phyloP scores from a whole-genome alignment of 768 basidiomycete genomes.

The Suillus alpinus region DNA sequence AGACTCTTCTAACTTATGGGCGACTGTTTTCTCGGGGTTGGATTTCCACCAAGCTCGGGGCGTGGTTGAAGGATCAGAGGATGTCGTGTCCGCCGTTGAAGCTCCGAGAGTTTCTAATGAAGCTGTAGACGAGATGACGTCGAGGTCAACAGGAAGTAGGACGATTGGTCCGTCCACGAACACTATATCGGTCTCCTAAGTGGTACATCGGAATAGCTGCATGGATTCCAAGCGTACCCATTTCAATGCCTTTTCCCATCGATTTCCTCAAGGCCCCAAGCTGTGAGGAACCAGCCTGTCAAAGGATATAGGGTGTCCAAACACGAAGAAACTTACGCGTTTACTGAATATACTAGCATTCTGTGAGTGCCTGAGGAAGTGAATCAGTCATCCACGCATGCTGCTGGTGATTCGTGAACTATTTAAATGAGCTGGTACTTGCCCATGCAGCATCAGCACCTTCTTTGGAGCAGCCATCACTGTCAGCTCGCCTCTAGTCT shows the following conservation, averaged over 20 bases:
- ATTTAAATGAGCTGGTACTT: slow-evolving; percentile 10
- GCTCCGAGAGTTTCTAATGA: slow-evolving; percentile 38
- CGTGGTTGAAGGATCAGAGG: slow-evolving; percentile 48
- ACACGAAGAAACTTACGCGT: slow-evolving; percentile 43
- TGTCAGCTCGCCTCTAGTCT: not conserved
- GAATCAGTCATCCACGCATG: slow-evolving; percentile 8
- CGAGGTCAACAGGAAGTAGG: slow-evolving; percentile 63
- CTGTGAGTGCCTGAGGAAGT: slow-evolving; percentile 57
- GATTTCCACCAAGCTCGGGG: slow-evolving; percentile 74
- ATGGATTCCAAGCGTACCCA: slow-evolving; percentile 41
- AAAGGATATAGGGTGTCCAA: not conserved
- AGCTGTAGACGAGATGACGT: slow-evolving; percentile 21
- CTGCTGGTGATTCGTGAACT: not conserved
- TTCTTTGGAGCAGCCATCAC: slow-evolving; percentile 27
- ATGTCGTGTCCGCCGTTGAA: slow-evolving; percentile 29
- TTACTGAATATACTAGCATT: slow-evolving; percentile 71
- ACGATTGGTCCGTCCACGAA: slow-evolving; percentile 72
- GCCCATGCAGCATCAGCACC: slow-evolving; percentile 48
- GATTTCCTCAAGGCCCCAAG: slow-evolving; percentile 73
- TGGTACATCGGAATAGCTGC: not conserved
- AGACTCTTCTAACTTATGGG: slow-evolving; percentile 57
- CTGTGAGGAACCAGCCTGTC: slow-evolving; percentile 31
- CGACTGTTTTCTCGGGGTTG: slow-evolving; percentile 49
- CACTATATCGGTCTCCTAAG: slow-evolving; percentile 39
- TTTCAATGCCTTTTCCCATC: slow-evolving; percentile 60